Evolutionary conservation across 345 rosid genomes (phyloP).

Genomic region (Eucalyptus cloeziana): DNA sequence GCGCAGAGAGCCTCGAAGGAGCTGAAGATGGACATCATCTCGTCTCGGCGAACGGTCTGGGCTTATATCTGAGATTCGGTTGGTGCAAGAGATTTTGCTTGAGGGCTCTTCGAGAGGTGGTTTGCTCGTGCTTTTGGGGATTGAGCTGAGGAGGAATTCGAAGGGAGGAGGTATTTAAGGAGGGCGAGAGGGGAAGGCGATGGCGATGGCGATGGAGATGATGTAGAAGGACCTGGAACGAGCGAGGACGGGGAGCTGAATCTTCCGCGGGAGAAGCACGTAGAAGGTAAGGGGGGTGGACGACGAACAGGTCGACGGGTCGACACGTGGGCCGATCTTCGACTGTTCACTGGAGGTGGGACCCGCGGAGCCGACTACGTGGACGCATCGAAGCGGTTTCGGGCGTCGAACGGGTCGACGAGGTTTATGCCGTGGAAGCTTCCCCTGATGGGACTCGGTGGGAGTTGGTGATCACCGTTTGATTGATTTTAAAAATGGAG

Average conservation of each 20-base stretch:
- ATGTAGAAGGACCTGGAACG: background rate
- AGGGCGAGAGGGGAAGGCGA: background rate
- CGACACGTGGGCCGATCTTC: background rate
- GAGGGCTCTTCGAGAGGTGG: background rate
- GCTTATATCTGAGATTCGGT: background rate
- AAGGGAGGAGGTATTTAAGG: background rate
- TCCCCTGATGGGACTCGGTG: background rate
- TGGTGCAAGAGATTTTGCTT: background rate
- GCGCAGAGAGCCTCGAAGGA: conserved; percentile 30
- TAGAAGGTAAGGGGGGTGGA: background rate
- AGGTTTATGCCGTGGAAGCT: background rate
- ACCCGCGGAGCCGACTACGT: background rate
- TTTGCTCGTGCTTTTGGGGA: background rate
- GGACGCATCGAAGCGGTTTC: background rate
- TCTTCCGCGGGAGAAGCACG: background rate
- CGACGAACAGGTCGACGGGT: background rate
- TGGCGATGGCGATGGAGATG: background rate
- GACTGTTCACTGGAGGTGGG: background rate
- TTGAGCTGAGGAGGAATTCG: background rate
- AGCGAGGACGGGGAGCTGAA: background rate
- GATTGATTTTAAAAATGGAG: background rate
- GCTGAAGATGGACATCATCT: conserved; percentile 38
- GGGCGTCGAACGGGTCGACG: background rate
- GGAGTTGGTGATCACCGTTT: background rate
- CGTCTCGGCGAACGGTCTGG: background rate